phyloP scores from a whole-genome alignment of 805 yeast species.

The Kluyveromyces dobzhanskii region DNA sequence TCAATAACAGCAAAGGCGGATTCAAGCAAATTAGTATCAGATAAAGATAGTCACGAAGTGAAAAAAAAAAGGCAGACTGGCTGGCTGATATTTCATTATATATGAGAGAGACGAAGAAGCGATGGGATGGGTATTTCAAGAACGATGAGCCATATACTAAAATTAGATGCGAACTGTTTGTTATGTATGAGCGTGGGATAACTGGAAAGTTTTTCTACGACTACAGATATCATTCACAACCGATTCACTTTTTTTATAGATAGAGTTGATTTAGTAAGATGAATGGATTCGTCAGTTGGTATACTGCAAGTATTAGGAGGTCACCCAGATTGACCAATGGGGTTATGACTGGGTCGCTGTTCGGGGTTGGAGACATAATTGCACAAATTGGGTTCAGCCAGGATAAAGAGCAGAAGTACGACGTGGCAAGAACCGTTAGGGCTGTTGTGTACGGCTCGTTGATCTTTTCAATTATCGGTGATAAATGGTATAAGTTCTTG shows the following conservation, averaged over 20 bases:
- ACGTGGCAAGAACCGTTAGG: slow-evolving; percentile 48
- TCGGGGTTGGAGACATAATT: slow-evolving; percentile 66
- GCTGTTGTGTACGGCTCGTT: slow-evolving; percentile 65
- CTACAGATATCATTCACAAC: too few species aligned
- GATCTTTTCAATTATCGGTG: slow-evolving; percentile 69
- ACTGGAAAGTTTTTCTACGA: not conserved
- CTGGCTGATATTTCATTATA: too few species aligned
- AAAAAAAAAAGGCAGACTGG: too few species aligned
- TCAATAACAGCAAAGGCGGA: too few species aligned
- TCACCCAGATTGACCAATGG: slow-evolving; percentile 50
- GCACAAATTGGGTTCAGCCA: slow-evolving; percentile 53
- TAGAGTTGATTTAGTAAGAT: slow-evolving; percentile 4
- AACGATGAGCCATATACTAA: too few species aligned
- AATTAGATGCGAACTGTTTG: too few species aligned
- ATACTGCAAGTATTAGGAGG: slow-evolving; percentile 25
- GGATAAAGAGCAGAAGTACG: slow-evolving; percentile 29
- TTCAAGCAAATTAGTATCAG: too few species aligned
- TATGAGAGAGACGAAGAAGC: too few species aligned
- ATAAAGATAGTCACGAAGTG: too few species aligned
- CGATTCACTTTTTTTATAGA: not conserved
- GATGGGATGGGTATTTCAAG: too few species aligned
- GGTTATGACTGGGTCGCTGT: slow-evolving; percentile 47
- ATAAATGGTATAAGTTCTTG: slow-evolving; percentile 57
- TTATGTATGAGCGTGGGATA: too few species aligned
- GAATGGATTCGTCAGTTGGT: slow-evolving; percentile 13